phyloP scores from a whole-genome alignment of 495 filamentous ascomycete genomes.

The Niebla homalea region DNA sequence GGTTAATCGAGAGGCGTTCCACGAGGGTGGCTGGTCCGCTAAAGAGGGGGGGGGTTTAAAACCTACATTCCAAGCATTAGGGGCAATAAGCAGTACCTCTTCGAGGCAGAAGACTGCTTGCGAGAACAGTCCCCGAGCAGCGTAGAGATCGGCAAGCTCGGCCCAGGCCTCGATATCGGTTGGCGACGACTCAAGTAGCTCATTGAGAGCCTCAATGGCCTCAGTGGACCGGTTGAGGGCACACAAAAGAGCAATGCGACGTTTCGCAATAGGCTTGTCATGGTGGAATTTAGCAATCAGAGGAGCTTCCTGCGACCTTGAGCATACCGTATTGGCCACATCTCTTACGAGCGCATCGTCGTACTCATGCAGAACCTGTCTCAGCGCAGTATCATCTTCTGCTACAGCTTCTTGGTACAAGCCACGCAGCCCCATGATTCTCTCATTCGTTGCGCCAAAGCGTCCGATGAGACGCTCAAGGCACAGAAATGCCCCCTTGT shows the following conservation, averaged over 20 bases:
- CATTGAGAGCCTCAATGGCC: conserved; percentile 58
- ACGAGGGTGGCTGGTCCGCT: background rate
- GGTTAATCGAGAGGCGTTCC: conserved; percentile 7
- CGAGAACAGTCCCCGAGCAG: conserved; percentile 55
- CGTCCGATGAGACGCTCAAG: conserved; percentile 60
- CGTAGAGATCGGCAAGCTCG: conserved; percentile 78
- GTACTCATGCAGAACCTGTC: conserved; percentile 60
- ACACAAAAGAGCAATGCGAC: conserved; percentile 65
- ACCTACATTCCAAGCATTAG: conserved; percentile 88
- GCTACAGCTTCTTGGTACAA: conserved; percentile 79
- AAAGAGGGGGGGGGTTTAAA: background rate
- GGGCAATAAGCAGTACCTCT: conserved; percentile 75
- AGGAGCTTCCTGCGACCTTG: background rate
- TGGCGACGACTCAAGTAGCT: conserved; percentile 67
- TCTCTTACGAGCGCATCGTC: conserved; percentile 59
- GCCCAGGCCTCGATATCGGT: conserved; percentile 92
- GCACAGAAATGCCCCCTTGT: conserved; percentile 57
- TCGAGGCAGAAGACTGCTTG: conserved; percentile 85
- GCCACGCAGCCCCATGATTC: conserved; percentile 67
- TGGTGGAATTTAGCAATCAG: background rate
- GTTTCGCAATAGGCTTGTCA: conserved; percentile 67
- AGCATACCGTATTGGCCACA: conserved; percentile 65
- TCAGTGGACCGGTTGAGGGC: conserved; percentile 55
- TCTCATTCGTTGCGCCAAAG: conserved; percentile 72
- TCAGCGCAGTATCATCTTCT: conserved; percentile 44